A percentile compares a stretch with the other conserved stretches of the same genome.
These are phyloP conservation scores for Thraustochytrium sp. DNA, from an alignment of 352 stramenopile species.

Conservation along the genomic window DNA sequence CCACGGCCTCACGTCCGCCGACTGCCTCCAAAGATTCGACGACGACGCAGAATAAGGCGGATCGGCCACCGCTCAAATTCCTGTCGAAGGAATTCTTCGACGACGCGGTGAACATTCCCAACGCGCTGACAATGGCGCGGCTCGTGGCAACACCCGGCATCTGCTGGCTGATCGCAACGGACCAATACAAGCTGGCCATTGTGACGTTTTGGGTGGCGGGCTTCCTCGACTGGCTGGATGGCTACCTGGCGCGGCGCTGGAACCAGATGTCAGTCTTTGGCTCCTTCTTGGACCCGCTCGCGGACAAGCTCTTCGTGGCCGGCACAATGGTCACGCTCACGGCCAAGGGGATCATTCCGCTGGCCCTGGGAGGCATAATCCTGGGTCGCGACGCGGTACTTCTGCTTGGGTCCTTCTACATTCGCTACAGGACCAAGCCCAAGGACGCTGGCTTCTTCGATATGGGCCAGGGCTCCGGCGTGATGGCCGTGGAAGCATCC, in stretches of 20 bases:
- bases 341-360: conserved; percentile 9
- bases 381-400: neutral
- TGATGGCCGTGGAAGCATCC: conserved; percentile 22
- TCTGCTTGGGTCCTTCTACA: conserved; percentile 13
- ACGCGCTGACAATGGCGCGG: conserved; percentile 34
- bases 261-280: conserved; percentile 58
- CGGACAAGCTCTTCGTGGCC: conserved; percentile 66
- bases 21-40: too few species aligned
- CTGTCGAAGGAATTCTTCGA: neutral
- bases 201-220: conserved; percentile 4
- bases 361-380: conserved; percentile 12
- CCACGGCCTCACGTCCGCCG: too few species aligned
- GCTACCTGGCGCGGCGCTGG: conserved; percentile 61
- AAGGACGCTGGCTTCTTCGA: conserved; percentile 24
- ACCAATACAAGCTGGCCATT: neutral
- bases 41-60: neutral
- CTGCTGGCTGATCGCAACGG: neutral
- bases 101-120: conserved; percentile 15
- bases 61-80: neutral
- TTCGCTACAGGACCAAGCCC: neutral
- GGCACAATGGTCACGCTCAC: conserved; percentile 60
- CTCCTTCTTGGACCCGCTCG: conserved; percentile 66
- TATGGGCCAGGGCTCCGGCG: neutral
- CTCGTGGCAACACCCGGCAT: conserved; percentile 16
- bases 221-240: conserved; percentile 61